Base-by-base conservation (phyloP, 345 rosid species). In the Limnanthes douglasii region DNA sequence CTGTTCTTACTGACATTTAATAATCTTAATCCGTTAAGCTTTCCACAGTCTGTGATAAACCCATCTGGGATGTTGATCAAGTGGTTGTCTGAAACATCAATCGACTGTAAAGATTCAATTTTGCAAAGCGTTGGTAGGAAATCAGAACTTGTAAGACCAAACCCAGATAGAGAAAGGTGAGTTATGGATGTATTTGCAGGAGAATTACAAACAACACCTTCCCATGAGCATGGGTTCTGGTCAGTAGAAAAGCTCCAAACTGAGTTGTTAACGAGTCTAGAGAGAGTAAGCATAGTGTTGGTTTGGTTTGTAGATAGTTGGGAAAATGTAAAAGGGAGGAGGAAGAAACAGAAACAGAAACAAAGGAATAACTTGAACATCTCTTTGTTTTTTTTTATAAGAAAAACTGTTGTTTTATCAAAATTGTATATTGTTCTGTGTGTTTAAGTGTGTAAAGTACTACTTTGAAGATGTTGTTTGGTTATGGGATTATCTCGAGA, bases 161-260 rank as follows among this genome's bases (percentile, higher is more conserved):
- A 46, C 43, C 51, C 57, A 37, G 54, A 51, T 20, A 80, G 50
- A 41, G 62, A 59, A 24, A 74, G 39, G 7, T 2, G 6, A 7
- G 48, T 40, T 36, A 80, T 35, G 16, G 64, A 43, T 12, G 56
- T 20, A 21, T 45, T 58, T 41, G 20, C 20, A 28, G 62, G 45
- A 37, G 8, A 35, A 62, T 59, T 54, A 64, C 96, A 77, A 0
- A 3, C 3, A 47, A 81, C 77, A 4, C 75, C 66, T 2, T 45
- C 21, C 95, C 93, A 84, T 2, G 2, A 41, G 54, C 95, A 75
- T 18, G 69, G 73, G 43, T 67, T 46, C 4, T 55, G 59, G 39
- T 67, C 41, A 18, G 0, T 46, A 34, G 34, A 37, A 36, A 18
- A 15, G 54, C 48, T 15, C 96, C 86, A 71, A 3, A 25, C 18